These are phyloP conservation scores for Balamuthia mandrillaris DNA, from an alignment of 208 protist genomes.

Conservation along the genomic window DNA sequence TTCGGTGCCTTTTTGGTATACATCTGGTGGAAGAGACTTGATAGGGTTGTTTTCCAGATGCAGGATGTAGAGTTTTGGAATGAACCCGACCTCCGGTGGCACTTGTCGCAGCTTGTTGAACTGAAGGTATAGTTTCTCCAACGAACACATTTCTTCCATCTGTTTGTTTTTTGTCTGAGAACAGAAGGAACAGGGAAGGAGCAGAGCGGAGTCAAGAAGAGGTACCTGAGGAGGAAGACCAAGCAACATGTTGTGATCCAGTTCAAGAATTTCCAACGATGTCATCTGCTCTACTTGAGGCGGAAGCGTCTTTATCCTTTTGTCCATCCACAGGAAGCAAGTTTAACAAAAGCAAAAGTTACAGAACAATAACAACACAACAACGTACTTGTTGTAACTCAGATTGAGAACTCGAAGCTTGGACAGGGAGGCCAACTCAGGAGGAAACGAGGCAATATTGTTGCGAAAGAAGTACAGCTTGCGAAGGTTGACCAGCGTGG, in stretches of 20 bases:
- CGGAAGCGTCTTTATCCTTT: not conserved
- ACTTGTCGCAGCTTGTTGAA: slow-evolving; percentile 21
- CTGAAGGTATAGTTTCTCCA: slow-evolving; percentile 12
- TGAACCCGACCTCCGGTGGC: not conserved
- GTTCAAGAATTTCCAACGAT: not conserved
- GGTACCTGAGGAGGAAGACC: not conserved
- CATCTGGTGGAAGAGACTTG: not conserved
- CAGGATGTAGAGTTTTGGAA: slow-evolving; percentile 1
- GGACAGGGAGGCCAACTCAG: not conserved
- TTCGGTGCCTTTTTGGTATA: not conserved
- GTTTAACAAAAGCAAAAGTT: not conserved
- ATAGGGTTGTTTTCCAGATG: slow-evolving; percentile 1
- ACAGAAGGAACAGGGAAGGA: not conserved
- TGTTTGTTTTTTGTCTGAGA: not conserved
- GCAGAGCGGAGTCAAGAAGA: not conserved
- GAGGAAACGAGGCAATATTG: not conserved
- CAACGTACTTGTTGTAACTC: not conserved
- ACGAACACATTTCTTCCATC: not conserved
- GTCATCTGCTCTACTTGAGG: not conserved
- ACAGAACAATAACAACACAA: not conserved
- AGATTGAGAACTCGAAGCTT: not conserved
- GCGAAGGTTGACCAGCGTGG: not conserved
- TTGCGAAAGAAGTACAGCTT: slow-evolving; percentile 10
- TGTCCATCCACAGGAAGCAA: not conserved
- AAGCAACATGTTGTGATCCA: not conserved